Conservation (phyloP, 805 yeast species). For the Candida adriatica region DNA sequence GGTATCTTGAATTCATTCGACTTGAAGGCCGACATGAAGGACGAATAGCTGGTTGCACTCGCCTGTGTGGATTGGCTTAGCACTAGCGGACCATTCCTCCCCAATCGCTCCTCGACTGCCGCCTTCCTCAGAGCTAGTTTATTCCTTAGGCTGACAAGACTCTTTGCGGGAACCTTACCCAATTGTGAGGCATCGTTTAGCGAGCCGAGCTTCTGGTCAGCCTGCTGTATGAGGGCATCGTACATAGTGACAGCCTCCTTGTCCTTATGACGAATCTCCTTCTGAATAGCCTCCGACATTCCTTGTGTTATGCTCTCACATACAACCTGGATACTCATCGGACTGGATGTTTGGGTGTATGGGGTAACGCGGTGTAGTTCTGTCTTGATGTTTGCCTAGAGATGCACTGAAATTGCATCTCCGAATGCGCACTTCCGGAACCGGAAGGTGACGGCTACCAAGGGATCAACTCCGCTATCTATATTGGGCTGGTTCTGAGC, state of each 20-base stretch:
- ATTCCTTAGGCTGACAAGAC: slow-evolving; percentile 13
- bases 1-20: slow-evolving; percentile 13
- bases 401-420: too few species aligned
- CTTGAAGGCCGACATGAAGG: slow-evolving; percentile 20
- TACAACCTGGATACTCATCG: slow-evolving; percentile 3
- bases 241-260: slow-evolving; percentile 12
- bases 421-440: too few species aligned
- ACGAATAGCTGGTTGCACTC: slow-evolving; percentile 19
- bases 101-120: slow-evolving; percentile 9
- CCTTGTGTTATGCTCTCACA: slow-evolving; percentile 6
- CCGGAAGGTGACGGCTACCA: too few species aligned
- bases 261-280: slow-evolving; percentile 21
- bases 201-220: slow-evolving; percentile 5
- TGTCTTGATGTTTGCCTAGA: too few species aligned
- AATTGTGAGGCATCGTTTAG: slow-evolving; percentile 6
- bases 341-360: slow-evolving; percentile 3
- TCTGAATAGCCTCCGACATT: slow-evolving; percentile 7
- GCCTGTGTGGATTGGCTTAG: slow-evolving; percentile 10
- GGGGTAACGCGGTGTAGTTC: too few species aligned
- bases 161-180: slow-evolving; percentile 10
- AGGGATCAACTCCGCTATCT: too few species aligned
- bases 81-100: slow-evolving; percentile 8
- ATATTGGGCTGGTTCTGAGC: too few species aligned
- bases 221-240: slow-evolving; percentile 8
- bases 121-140: slow-evolving; percentile 14